Evolutionary conservation across 2,329 filamentous ascomycete genomes (phyloP).

Genomic region (Xylaria sp.): DNA sequence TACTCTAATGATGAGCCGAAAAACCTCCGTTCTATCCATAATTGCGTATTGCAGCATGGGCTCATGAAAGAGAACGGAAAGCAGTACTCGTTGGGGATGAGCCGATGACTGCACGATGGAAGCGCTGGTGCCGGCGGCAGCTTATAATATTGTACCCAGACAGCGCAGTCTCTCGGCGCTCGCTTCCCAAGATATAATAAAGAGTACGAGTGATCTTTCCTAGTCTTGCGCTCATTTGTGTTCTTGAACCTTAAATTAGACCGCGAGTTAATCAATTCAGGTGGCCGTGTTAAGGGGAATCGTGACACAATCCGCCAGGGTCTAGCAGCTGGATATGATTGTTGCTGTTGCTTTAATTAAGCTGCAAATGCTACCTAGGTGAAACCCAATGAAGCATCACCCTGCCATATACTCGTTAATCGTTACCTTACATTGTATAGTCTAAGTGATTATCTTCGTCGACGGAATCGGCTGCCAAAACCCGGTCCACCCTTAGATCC

Average conservation of each 20-base stretch:
- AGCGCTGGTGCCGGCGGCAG: background rate
- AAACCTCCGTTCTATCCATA: background rate
- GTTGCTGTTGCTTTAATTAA: background rate
- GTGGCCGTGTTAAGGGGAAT: background rate
- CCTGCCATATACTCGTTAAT: constrained; percentile 28
- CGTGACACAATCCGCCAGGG: background rate
- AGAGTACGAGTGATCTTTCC: background rate
- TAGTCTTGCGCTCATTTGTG: background rate
- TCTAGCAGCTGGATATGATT: background rate
- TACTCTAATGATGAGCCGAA: background rate
- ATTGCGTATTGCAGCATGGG: background rate
- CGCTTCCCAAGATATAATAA: background rate
- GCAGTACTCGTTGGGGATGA: background rate
- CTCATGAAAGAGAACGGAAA: background rate
- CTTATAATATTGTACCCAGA: background rate
- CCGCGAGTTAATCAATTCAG: background rate
- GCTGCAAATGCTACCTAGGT: background rate
- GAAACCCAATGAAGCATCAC: background rate
- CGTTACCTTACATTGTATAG: constrained; percentile 15
- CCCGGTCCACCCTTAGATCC: constrained; percentile 71
- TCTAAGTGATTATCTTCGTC: constrained; percentile 53
- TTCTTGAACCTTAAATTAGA: too few relatives aligned
- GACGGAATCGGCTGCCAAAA: constrained; percentile 67
- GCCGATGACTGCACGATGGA: background rate
- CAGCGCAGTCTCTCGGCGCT: background rate